Conservation (phyloP, 148 eudicot genomes). For the Camellia sinensis region DNA sequence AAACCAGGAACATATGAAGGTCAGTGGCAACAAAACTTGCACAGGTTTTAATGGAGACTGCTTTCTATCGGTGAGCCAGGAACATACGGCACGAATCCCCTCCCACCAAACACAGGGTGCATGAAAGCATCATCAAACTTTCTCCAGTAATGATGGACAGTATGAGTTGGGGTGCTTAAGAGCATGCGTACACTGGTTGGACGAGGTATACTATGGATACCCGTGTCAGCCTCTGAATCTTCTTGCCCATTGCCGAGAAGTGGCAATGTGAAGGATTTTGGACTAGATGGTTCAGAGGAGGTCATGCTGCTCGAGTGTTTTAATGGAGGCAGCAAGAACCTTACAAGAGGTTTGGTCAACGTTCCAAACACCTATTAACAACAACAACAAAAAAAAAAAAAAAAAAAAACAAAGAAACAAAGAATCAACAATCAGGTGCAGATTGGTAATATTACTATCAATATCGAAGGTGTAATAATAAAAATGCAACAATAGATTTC, state of each 20-base stretch:
- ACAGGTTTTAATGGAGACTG: background rate
- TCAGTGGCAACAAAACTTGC: background rate
- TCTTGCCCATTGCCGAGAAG: conserved; percentile 29
- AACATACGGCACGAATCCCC: conserved; percentile 29
- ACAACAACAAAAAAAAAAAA: background rate
- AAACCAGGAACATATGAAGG: too few species aligned
- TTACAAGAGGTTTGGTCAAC: conserved; percentile 49
- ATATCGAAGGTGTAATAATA: background rate
- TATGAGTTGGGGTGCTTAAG: conserved; percentile 39
- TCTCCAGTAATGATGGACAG: conserved; percentile 55
- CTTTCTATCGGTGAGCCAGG: conserved; percentile 27
- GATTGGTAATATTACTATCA: background rate
- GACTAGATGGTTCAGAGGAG: conserved; percentile 36
- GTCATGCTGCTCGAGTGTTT: conserved; percentile 2
- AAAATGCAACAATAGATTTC: background rate
- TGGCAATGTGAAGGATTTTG: conserved; percentile 37
- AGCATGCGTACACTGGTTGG: conserved; percentile 43
- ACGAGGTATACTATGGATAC: conserved; percentile 15
- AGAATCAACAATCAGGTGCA: background rate
- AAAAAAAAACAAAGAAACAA: background rate
- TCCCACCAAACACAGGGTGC: conserved; percentile 64
- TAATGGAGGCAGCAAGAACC: conserved; percentile 32
- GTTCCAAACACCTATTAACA: conserved; percentile 42
- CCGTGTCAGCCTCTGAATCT: conserved; percentile 31
- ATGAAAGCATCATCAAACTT: conserved; percentile 47